These are phyloP conservation scores for Moricandia moricandioides DNA, from an alignment of 345 rosid species.

Conservation along the genomic window DNA sequence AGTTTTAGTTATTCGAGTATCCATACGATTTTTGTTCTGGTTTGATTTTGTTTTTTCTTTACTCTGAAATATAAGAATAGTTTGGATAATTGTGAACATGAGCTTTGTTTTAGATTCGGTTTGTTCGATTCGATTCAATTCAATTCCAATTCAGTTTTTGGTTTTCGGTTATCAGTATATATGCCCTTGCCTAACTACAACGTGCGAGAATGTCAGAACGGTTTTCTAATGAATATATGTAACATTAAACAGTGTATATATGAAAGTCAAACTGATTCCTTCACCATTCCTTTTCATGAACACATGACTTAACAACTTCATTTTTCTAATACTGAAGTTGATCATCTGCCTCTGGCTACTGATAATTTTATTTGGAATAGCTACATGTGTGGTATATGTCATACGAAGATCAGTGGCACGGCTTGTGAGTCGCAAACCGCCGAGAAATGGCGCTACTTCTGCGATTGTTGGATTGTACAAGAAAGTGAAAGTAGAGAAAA, in stretches of 20 bases:
- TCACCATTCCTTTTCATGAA: conserved; percentile 8
- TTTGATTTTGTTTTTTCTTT: no score
- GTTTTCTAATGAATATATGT: no score
- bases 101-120: no score
- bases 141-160: no score
- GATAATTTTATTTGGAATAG: conserved; percentile 40
- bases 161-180: no score
- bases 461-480: conserved; percentile 54
- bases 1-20: no score
- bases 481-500: conserved; percentile 48
- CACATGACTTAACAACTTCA: conserved; percentile 33
- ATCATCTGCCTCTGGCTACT: conserved; percentile 43
- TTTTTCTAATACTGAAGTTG: conserved; percentile 41
- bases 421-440: conserved; percentile 12
- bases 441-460: conserved; percentile 53
- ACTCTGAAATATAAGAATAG: no score
- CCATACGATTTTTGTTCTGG: no score
- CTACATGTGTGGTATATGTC: conserved; percentile 39
- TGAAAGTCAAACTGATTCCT: not conserved
- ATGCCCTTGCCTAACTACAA: no score
- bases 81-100: no score
- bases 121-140: no score
- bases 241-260: not conserved
- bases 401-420: not conserved
- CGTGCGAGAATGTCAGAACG: no score